phyloP scores from a whole-genome alignment of 495 filamentous ascomycete species.

The Aspergillus carlsbadensis region DNA sequence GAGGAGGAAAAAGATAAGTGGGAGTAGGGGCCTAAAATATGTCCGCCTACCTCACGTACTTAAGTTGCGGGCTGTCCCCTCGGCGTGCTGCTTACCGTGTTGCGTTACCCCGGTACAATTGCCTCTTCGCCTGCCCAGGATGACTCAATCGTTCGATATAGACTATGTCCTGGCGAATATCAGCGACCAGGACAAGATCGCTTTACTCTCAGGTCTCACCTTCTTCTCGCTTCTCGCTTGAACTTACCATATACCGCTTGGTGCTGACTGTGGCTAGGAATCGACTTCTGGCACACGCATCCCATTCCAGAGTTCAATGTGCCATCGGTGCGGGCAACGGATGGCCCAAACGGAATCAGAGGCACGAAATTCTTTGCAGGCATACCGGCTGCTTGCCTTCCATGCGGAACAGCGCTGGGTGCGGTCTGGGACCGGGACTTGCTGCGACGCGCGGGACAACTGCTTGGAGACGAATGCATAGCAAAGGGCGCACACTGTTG shows the following conservation, averaged over 20 bases:
- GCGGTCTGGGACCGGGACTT: constrained; percentile 64
- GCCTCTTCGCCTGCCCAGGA: constrained; percentile 4
- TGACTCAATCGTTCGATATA: constrained; percentile 27
- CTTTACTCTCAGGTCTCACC: constrained; percentile 27
- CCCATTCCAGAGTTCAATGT: constrained; percentile 62
- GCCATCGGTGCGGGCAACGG: constrained; percentile 60
- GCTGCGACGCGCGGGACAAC: constrained; percentile 49
- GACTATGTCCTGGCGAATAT: constrained; percentile 31
- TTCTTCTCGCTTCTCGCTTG: not conserved
- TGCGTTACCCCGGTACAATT: not conserved
- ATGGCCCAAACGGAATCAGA: constrained; percentile 67
- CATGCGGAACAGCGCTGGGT: constrained; percentile 61
- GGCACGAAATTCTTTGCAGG: constrained; percentile 64
- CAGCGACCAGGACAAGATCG: constrained; percentile 30
- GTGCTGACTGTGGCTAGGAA: constrained; percentile 18
- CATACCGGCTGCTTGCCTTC: constrained; percentile 57
- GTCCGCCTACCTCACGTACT: too few species aligned
- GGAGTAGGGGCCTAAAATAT: too few species aligned
- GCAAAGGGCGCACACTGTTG: constrained; percentile 64
- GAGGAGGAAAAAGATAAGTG: too few species aligned
- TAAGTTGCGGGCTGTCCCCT: too few species aligned
- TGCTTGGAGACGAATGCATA: constrained; percentile 61
- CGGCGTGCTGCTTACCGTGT: not conserved
- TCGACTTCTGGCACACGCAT: constrained; percentile 71
- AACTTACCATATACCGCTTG: not conserved